Conservation (phyloP, 2,329 filamentous ascomycete species). For the Arthroderma sp. region DNA sequence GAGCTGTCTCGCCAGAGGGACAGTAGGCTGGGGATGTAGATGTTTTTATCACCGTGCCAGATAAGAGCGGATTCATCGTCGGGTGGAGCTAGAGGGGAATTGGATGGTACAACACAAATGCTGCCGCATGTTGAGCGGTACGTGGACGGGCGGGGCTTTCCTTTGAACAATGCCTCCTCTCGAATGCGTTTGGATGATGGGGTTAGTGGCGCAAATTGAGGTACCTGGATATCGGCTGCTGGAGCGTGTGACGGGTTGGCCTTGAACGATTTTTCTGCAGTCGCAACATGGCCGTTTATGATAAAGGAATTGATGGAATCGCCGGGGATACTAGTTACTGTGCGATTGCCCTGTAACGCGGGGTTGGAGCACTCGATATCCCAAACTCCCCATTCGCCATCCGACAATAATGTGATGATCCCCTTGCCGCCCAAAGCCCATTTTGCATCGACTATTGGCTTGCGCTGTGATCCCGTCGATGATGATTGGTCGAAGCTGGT, state of each 20-base stretch:
- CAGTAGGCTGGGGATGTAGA: slow-evolving; percentile 30
- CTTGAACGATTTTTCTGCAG: slow-evolving; percentile 8
- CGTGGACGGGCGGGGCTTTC: slow-evolving; percentile 17
- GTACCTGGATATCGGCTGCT: slow-evolving; percentile 17
- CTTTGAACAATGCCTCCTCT: slow-evolving; percentile 33
- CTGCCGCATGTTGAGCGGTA: slow-evolving; percentile 23
- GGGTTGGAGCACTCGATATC: slow-evolving; percentile 34
- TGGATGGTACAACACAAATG: slow-evolving; percentile 28
- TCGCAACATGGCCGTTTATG: slow-evolving; percentile 27
- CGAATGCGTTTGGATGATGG: slow-evolving; percentile 35
- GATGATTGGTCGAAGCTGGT: slow-evolving; percentile 26
- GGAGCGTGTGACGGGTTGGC: slow-evolving; percentile 15
- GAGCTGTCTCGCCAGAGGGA: slow-evolving; percentile 32
- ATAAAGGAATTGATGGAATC: slow-evolving; percentile 30
- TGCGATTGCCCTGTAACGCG: slow-evolving; percentile 25
- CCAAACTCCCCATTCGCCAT: slow-evolving; percentile 39
- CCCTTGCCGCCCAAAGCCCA: slow-evolving; percentile 34
- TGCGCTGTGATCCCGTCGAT: slow-evolving; percentile 22
- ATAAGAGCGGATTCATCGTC: slow-evolving; percentile 33
- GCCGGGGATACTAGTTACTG: slow-evolving; percentile 26
- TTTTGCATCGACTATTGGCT: slow-evolving; percentile 31
- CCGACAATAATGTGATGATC: slow-evolving; percentile 31
- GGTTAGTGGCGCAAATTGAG: slow-evolving; percentile 34
- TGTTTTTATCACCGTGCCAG: slow-evolving; percentile 28
- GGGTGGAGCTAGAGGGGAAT: slow-evolving; percentile 21